Evolutionary conservation across 371 early-diverging fungal species (phyloP), one percentile per base, ranked within the genome.

Genomic region (Mortierella sp.): DNA sequence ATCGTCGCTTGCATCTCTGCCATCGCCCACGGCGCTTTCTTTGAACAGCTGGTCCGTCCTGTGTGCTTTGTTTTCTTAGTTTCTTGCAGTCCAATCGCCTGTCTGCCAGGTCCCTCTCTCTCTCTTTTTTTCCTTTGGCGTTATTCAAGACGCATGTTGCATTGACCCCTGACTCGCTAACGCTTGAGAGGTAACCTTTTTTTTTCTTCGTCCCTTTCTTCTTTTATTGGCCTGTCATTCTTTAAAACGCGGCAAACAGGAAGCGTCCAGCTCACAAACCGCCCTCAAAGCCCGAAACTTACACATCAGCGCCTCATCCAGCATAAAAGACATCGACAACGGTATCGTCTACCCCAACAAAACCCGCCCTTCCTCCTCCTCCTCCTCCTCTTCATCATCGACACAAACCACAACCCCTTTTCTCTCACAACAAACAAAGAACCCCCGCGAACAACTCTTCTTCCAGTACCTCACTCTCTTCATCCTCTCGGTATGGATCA

Each of bases 381-480:
- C 69, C 8, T n/a, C 59, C 31, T 28, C 5, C 4, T 5, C 46
- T 2, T 5, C n/a, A 11, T n/a, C 70, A 4, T 34, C 70, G 5
- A 43, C 70, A 26, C 44, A 28, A 46, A 28, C 28, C 44, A 69
- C 44, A 44, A 28, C 3, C 4, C 21, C 3, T 40, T 40, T 40
- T 4, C 43, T 6, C 43, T 13, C 24, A 11, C 67, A 69, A 21
- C 24, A 9, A 0, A 26, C 57, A 57, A 40, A 40, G 21, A 26
- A n/a, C 10, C 31, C 71, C 10, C 44, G 37, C 16, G 46, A 71
- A 71, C 71, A 71, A 48, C 26, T 71, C 71, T 71, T 43, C 48
- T 71, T 71, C 46, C 71, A 71, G 16, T 71, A 71, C 10, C 8
- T 71, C 1, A 46, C 48, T 6, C 48, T 71, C 0, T 43, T 71